Percentiles rank a stretch among this genome's conserved stretches.
phyloP scores from a whole-genome alignment of 768 basidiomycete species.

The Mycena crocata region DNA sequence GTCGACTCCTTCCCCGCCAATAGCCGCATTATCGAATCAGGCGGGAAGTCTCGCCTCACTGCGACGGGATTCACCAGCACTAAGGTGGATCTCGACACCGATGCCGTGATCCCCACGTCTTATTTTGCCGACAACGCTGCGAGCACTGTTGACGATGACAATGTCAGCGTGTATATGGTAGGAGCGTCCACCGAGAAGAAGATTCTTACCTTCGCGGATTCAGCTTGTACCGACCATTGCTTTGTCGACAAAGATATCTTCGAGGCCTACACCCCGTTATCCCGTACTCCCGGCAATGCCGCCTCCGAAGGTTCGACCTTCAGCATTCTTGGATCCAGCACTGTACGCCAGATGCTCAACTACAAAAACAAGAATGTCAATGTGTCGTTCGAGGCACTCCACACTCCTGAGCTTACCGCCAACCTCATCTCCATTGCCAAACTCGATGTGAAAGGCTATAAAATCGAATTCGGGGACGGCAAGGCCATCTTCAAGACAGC shows the following conservation, averaged over 20 bases:
- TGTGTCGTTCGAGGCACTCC: background rate
- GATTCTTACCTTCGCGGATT: background rate
- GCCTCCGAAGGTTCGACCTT: background rate
- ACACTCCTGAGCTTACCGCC: conserved; percentile 3
- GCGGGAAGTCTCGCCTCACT: background rate
- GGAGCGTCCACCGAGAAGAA: too few species aligned
- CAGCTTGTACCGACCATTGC: background rate
- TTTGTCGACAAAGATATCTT: background rate
- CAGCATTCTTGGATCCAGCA: background rate
- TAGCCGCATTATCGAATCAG: too few species aligned
- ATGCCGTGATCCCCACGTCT: background rate
- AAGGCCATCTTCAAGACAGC: background rate
- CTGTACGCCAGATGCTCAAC: background rate
- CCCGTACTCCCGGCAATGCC: too few species aligned
- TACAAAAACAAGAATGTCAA: background rate
- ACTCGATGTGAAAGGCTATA: background rate
- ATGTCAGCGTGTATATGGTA: too few species aligned
- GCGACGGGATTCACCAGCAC: background rate
- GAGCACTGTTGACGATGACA: too few species aligned
- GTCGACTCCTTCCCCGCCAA: background rate
- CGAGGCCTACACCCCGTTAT: background rate
- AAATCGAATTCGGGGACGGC: background rate
- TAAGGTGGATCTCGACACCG: background rate
- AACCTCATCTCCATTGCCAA: conserved; percentile 7
- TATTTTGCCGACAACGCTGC: too few species aligned